Conservation (phyloP, 1,284 basidiomycete genomes). For the Lentinus polychrous region DNA sequence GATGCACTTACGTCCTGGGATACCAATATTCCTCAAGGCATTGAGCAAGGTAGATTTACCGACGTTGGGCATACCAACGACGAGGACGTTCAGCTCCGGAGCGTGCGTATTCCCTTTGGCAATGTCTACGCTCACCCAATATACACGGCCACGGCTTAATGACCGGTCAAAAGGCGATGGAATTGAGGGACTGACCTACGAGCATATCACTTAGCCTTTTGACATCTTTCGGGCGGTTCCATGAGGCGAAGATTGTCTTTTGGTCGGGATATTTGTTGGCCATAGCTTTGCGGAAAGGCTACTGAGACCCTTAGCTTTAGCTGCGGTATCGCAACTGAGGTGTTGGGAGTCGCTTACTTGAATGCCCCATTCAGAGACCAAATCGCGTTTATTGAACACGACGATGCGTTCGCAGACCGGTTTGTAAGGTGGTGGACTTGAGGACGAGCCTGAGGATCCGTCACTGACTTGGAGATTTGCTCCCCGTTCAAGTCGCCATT, state of each 20-base stretch:
- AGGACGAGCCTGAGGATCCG: slow-evolving; percentile 3
- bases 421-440: slow-evolving; percentile 13
- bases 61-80: slow-evolving; percentile 98
- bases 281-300: slow-evolving; percentile 73
- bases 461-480: neutral
- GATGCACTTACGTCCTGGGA: slow-evolving; percentile 63
- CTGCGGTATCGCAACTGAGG: slow-evolving; percentile 2
- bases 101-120: slow-evolving; percentile 61
- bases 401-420: slow-evolving; percentile 77
- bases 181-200: slow-evolving; percentile 57
- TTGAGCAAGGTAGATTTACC: slow-evolving; percentile 96
- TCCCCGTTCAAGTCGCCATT: slow-evolving; percentile 59
- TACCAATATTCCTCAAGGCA: slow-evolving; percentile 83
- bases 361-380: slow-evolving; percentile 81
- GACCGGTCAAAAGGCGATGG: slow-evolving; percentile 1
- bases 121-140: slow-evolving; percentile 40
- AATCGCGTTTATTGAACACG: slow-evolving; percentile 90
- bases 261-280: slow-evolving; percentile 60
- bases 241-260: slow-evolving; percentile 61
- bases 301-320: slow-evolving; percentile 5
- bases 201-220: slow-evolving; percentile 55
- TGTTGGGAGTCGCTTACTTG: slow-evolving; percentile 47
- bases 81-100: slow-evolving; percentile 79
- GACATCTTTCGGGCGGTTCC: slow-evolving; percentile 59
- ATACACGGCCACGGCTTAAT: no score